A percentile compares a stretch with the other conserved stretches of the same genome.
Conservation (phyloP, 805 yeast species). For the Sporopachydermia lactativora region DNA sequence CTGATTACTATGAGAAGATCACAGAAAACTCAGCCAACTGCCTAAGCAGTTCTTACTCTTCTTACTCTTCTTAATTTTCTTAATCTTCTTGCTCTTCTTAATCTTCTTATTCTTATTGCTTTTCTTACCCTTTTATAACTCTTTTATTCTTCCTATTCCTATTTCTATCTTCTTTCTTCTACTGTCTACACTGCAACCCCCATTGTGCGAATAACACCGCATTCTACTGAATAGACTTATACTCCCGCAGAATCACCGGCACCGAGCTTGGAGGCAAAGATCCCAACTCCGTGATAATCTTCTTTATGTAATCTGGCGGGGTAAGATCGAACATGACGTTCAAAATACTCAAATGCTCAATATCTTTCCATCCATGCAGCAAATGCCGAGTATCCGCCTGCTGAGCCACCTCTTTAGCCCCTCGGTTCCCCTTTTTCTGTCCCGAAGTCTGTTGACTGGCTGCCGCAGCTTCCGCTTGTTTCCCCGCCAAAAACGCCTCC, state of each 20-base stretch:
- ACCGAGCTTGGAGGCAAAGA: conserved; percentile 97
- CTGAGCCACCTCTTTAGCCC: conserved; percentile 15
- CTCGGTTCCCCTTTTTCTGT: conserved; percentile 1
- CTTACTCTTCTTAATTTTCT: no score
- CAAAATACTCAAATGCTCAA: conserved; percentile 54
- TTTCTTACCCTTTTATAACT: no score
- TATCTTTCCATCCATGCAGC: conserved; percentile 49
- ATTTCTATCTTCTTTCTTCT: no score
- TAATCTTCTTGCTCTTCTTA: no score
- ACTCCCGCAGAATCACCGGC: conserved; percentile 91
- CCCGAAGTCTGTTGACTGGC: conserved; percentile 16
- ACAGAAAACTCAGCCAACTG: no score
- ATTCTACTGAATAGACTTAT: conserved; percentile 32
- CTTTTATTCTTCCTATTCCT: no score
- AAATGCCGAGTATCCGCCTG: conserved; percentile 24
- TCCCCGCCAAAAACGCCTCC: conserved; percentile 41
- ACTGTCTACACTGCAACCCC: no score
- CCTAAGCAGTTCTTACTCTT: no score
- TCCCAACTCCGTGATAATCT: conserved; percentile 92
- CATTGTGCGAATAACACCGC: no score
- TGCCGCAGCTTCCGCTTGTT: conserved; percentile 21
- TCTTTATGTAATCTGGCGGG: conserved; percentile 85
- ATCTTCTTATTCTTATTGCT: no score
- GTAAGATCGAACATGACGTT: conserved; percentile 89
- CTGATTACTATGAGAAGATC: no score